Base-by-base conservation (phyloP, 345 rosid genomes). In the Salix purpurea region DNA sequence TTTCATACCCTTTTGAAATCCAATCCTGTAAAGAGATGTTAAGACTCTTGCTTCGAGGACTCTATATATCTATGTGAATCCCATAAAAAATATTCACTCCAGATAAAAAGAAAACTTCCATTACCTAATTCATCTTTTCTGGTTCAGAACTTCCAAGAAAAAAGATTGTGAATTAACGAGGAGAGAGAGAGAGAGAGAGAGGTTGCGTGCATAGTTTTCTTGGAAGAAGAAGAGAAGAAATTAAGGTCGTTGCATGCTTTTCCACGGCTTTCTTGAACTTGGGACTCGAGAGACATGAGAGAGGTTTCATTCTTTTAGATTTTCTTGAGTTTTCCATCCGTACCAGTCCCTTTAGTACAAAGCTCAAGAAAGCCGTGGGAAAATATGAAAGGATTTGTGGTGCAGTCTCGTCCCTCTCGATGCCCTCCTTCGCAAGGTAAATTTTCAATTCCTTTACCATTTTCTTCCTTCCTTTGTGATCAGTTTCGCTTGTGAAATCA, bases 261-360 rank as follows among this genome's bases (percentile, higher is more conserved):
- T 83, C 86, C 86, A 83, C 86, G 84, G 86, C 84, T 83, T 83
- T 83, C 86, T 83, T 83, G 86, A 80, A 80, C 86, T 83, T 80
- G 61, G 60, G n/a, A 65, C 69, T 28, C 39, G 7, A 32, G 69
- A 26, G 69, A 34, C 40, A 54, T 7, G 60, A 8, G 24, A 21
- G 23, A 54, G 60, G 21, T 18, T 32, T 62, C 2, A 3, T 4
- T 62, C 36, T 4, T 62, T 21, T 11, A 21, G 19, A 19, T 19
- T 54, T 21, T 54, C 23, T 54, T 6, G 10, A 54, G 32, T 54
- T 15, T 50, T 50, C 60, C 23, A 21, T 54, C 1, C 21, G 10
- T 21, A 34, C n/a, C 50, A 36, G 50, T 37, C 70, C 70, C 78
- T 70, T 34, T 18, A 23, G 70, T 70, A 32, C 74, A 44, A 74